Evolutionary conservation across 2,329 filamentous ascomycete genomes (phyloP).

Genomic region (Penicillium aurantiogriseum): DNA sequence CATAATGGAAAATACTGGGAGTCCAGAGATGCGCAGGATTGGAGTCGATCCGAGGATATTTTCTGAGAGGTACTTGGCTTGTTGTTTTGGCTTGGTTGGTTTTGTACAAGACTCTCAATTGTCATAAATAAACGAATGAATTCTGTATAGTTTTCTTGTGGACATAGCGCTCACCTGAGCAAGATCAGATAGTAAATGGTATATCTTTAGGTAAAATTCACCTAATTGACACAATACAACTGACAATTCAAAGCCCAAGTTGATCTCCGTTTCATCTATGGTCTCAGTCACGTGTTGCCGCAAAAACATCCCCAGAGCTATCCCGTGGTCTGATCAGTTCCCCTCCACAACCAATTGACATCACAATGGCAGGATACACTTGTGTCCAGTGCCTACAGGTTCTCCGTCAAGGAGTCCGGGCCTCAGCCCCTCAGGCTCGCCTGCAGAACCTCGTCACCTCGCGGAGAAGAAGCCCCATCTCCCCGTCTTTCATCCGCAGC

Average conservation of each 20-base stretch:
- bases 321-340: conserved; percentile 8
- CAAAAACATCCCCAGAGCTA: conserved; percentile 8
- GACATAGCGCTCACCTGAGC: neutral
- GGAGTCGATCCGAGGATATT: conserved; percentile 72
- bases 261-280: neutral
- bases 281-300: conserved; percentile 19
- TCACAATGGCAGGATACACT: conserved; percentile 42
- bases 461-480: conserved; percentile 26
- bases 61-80: conserved; percentile 47
- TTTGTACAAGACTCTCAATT: conserved; percentile 17
- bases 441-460: conserved; percentile 26
- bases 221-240: neutral
- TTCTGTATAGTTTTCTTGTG: neutral
- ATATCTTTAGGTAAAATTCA: neutral
- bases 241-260: neutral
- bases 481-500: conserved; percentile 27
- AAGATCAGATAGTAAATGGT: neutral
- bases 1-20: conserved; percentile 90
- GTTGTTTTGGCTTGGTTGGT: neutral
- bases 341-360: conserved; percentile 14
- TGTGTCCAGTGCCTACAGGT: conserved; percentile 42
- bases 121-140: conserved; percentile 15
- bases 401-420: conserved; percentile 31
- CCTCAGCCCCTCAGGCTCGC: conserved; percentile 23
- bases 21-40: conserved; percentile 60